These are phyloP conservation scores for Apostasia ramifera DNA, from an alignment of 106 monocot genomes.

Conservation along the genomic window DNA sequence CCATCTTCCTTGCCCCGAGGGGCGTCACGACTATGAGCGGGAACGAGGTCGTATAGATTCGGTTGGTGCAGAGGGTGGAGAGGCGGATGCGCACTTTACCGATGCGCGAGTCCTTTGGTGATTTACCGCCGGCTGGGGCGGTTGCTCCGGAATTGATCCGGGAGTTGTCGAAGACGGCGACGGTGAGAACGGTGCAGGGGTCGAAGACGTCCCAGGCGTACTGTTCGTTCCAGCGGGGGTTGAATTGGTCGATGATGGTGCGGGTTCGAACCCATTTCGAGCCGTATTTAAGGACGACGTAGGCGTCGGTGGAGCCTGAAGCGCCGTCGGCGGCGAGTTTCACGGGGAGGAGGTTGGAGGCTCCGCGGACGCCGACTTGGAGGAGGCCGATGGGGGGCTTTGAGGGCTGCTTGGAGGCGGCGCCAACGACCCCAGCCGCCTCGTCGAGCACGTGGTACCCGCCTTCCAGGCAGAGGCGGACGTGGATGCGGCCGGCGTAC, in stretches of 20 bases:
- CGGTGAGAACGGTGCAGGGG: conserved; percentile 88
- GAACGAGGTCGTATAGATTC: conserved; percentile 52
- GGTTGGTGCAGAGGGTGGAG: conserved; percentile 76
- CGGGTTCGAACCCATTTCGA: conserved; percentile 90
- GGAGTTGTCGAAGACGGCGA: conserved; percentile 81
- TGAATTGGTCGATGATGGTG: conserved; percentile 78
- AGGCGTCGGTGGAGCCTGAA: conserved; percentile 76
- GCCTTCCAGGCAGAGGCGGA: conserved; percentile 72
- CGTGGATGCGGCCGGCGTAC: conserved; percentile 70
- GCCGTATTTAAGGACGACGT: conserved; percentile 81
- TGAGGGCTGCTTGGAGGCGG: conserved; percentile 70
- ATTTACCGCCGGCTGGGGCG: not conserved
- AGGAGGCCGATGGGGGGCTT: conserved; percentile 68
- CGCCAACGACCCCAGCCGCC: conserved; percentile 64
- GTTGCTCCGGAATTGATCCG: conserved; percentile 19
- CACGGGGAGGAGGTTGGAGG: conserved; percentile 62
- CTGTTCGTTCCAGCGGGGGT: conserved; percentile 94
- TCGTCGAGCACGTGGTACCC: conserved; percentile 96
- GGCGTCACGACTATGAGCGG: conserved; percentile 63
- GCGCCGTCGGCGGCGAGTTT: conserved; percentile 53
- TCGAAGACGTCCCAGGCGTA: conserved; percentile 96
- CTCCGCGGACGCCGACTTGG: conserved; percentile 73
- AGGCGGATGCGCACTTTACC: conserved; percentile 85
- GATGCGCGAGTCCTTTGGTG: conserved; percentile 41
- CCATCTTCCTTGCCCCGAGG: conserved; percentile 77